phyloP scores from a whole-genome alignment of 2,329 filamentous ascomycete species.

The Bipolaris oryzae region DNA sequence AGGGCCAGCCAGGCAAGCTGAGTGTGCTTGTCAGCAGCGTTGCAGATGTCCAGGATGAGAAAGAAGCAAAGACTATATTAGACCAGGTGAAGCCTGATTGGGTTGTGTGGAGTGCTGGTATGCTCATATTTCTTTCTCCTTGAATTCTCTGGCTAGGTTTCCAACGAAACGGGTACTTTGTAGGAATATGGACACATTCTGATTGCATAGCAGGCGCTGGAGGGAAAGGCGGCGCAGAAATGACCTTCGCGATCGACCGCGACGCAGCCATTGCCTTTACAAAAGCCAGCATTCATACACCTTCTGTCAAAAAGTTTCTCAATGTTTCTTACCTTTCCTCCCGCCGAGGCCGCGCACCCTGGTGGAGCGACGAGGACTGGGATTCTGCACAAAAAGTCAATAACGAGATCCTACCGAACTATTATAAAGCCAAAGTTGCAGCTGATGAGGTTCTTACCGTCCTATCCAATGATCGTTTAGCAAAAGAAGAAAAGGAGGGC shows the following conservation, averaged over 20 bases:
- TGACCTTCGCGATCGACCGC: constrained; percentile 60
- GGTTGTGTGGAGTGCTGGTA: constrained; percentile 72
- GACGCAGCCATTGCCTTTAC: constrained; percentile 63
- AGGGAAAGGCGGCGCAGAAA: constrained; percentile 58
- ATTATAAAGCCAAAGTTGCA: constrained; percentile 61
- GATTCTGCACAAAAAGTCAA: constrained; percentile 54
- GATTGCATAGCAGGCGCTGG: constrained; percentile 54
- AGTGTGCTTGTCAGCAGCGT: constrained; percentile 73
- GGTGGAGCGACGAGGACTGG: constrained; percentile 59
- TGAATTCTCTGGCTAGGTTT: not conserved
- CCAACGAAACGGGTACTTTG: not conserved
- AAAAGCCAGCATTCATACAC: constrained; percentile 53
- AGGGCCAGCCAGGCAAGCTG: constrained; percentile 66
- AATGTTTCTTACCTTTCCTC: constrained; percentile 61
- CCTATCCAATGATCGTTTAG: constrained; percentile 41
- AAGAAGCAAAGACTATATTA: constrained; percentile 67
- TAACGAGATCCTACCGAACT: constrained; percentile 57
- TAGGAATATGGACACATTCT: not conserved
- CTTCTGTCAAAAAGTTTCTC: constrained; percentile 59
- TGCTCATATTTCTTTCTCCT: constrained; percentile 16
- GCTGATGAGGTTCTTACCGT: constrained; percentile 62
- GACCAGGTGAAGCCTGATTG: constrained; percentile 67
- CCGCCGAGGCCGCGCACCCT: constrained; percentile 55
- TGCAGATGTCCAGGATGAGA: constrained; percentile 70
- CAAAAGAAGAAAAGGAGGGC: constrained; percentile 36